Base-by-base conservation (phyloP, 2,329 filamentous ascomycete species). In the Claviceps fusiformis region DNA sequence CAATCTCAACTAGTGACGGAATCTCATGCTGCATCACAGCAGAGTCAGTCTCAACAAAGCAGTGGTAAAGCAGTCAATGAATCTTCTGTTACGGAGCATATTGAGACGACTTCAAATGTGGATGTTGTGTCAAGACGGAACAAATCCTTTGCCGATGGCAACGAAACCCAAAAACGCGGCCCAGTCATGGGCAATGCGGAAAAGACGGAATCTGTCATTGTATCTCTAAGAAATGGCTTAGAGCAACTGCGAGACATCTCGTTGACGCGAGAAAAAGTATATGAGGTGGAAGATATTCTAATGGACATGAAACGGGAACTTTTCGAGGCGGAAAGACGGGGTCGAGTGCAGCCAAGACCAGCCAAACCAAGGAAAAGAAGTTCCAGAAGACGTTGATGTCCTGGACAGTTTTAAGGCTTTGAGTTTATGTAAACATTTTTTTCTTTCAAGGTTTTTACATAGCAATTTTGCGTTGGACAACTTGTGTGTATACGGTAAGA, bases 231-330 rank as follows among this genome's bases (percentile, higher is more conserved):
- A 27, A 65, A 61, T 39, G 68, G 69, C 0, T 68, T 93, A 29
- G 73, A 75, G 24, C 76, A 82, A 59, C 73, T 90, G 56, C 78
- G 76, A 54, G 71, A 70, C 33, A 74, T 82, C 27, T 73, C 78
- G 17, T 69, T 95, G 46, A 81, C 81, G 17, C 76, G 80, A 11
- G 74, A 79, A 11, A 82, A 88, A 58, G 80, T 89, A 54, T 77
- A 83, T 57, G 77, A 85, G 65, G 76, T 93, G 60, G 88, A 93
- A 64, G 85, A 91, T 64, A 72, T 89, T 62, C 75, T 93, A 65
- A 88, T 91, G 73, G 86, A 92, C 66, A 81, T 92, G 60, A 85
- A 87, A 67, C 77, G 80, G 59, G 82, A 86, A 66, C 76, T 91
- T 53, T 87, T 86, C 66, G 81, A 84, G 55, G 88, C 87, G 17